These are phyloP conservation scores for Irpex rosettiformis DNA, from an alignment of 1,284 basidiomycete species.

Conservation along the genomic window DNA sequence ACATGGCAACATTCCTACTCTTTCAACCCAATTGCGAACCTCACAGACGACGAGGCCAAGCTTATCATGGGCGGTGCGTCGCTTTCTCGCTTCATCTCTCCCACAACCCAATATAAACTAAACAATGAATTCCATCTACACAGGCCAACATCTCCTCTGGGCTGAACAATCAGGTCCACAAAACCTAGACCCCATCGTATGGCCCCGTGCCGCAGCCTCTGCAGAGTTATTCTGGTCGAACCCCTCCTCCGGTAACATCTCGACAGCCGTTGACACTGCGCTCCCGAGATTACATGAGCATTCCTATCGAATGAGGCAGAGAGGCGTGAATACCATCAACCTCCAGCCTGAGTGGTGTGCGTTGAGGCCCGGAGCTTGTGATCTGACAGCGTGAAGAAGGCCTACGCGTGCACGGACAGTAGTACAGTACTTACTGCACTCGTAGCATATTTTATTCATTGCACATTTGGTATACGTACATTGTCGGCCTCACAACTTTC, in stretches of 20 bases:
- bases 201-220: constrained; percentile 77
- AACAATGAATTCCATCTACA: constrained; percentile 22
- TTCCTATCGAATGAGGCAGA: constrained; percentile 62
- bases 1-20: constrained; percentile 73
- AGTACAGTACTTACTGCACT: too few species aligned
- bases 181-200: constrained; percentile 71
- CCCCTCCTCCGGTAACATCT: constrained; percentile 52
- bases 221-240: constrained; percentile 81
- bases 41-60: constrained; percentile 44
- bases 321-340: constrained; percentile 65
- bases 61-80: constrained; percentile 66
- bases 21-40: constrained; percentile 67
- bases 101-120: background rate
- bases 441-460: background rate
- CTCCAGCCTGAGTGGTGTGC: constrained; percentile 85
- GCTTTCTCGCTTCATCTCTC: background rate
- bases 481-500: background rate
- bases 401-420: too few species aligned
- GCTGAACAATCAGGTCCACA: constrained; percentile 70
- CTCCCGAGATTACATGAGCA: constrained; percentile 77
- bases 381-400: constrained; percentile 41
- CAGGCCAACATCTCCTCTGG: constrained; percentile 73
- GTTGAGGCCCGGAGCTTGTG: constrained; percentile 60
- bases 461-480: background rate
- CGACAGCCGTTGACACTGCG: constrained; percentile 60